Base-by-base conservation (phyloP, 2,329 filamentous ascomycete genomes). In the Colletotrichum tofieldiae region DNA sequence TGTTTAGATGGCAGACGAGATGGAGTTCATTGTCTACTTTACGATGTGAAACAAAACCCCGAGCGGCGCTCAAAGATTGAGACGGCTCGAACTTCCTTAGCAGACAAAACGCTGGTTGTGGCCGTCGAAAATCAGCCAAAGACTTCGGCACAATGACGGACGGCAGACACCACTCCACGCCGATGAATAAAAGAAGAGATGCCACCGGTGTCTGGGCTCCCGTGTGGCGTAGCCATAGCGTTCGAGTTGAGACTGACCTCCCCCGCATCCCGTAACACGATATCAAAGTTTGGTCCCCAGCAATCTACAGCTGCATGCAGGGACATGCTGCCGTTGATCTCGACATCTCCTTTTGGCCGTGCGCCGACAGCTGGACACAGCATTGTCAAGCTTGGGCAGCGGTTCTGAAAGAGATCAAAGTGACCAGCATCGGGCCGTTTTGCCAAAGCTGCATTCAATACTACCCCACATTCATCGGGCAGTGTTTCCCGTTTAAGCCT, bases 201-300 rank as follows among this genome's bases (percentile, higher is more conserved):
- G 45, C 37, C 26, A n/a, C 16, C 32, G 35, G 45, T 1, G 35
- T 62, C 29, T 51, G 23, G 16, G 35, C 11, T 43, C 1, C 32
- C 59, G 29, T 45, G 58, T 32, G 65, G 18, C 45, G 54, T 16
- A 20, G 32, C 35, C 45, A 41, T 12, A 29, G 39, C 18, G 29
- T 52, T 71, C 37, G 35, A 18, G 32, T 39, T 52, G 58, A 67
- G 58, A 59, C 45, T 54, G n/a, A 12, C 47, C 26, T 37, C 8
- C 56, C 55, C 47, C n/a, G 43, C 52, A 54, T 35, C 32, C 54
- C 37, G 65, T 41, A 12, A 72, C 58, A 59, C 20, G 37, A 54
- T 12, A 26, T 32, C 8, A n/a, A 71, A 51, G 43, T 39, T 63
- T 64, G 39, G 51, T 32, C 41, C n/a, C 23, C 1, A n/a, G 29